Evolutionary conservation across 2,329 filamentous ascomycete species (phyloP).

Genomic region (Tolypocladium album): DNA sequence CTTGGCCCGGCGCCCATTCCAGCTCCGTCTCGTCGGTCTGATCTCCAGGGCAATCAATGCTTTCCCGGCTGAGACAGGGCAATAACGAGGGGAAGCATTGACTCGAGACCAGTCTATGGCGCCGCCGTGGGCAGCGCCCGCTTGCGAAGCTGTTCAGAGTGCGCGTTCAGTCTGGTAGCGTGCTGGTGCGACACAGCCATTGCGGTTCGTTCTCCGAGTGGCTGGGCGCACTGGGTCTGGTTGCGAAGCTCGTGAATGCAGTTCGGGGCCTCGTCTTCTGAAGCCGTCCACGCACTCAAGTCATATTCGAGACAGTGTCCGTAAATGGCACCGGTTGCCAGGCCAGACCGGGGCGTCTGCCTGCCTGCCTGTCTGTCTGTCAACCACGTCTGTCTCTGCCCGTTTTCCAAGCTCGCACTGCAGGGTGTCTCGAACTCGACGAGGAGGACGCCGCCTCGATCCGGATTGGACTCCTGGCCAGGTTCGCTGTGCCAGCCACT

Average conservation of each 20-base stretch:
- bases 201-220: background rate
- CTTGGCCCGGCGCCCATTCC: background rate
- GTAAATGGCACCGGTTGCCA: background rate
- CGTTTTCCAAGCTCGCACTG: background rate
- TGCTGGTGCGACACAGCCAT: background rate
- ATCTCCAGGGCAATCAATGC: background rate
- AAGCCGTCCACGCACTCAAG: background rate
- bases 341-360: background rate
- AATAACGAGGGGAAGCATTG: background rate
- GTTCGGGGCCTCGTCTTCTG: background rate
- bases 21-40: background rate
- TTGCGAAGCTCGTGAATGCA: background rate
- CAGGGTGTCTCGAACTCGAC: background rate
- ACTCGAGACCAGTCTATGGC: background rate
- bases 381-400: background rate
- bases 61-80: background rate
- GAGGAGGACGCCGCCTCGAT: background rate
- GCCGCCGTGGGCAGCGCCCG: background rate
- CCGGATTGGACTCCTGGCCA: background rate
- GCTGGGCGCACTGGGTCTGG: background rate
- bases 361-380: background rate
- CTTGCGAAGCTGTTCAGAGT: background rate
- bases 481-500: background rate
- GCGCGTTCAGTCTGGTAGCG: no score
- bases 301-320: background rate